Evolutionary conservation across 2,329 filamentous ascomycete species (phyloP).

Genomic region (Pyrenochaeta sp.): DNA sequence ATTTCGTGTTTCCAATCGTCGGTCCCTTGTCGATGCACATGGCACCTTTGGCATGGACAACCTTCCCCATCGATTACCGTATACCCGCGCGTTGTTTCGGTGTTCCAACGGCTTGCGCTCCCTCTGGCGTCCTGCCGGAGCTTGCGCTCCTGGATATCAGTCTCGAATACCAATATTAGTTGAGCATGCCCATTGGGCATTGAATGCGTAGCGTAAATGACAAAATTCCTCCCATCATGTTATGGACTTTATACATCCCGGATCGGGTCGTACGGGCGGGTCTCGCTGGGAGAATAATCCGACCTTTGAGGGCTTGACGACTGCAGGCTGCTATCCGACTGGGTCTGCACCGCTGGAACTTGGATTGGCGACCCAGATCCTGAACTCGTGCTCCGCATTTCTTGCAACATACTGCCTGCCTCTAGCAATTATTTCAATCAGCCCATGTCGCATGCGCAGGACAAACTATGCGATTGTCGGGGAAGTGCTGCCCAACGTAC

Average conservation of each 20-base stretch:
- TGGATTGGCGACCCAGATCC: conserved; percentile 35
- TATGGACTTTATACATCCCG: conserved; percentile 40
- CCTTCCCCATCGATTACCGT: conserved; percentile 6
- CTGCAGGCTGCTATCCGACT: conserved; percentile 36
- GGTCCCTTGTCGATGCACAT: not conserved
- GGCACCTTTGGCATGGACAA: conserved; percentile 3
- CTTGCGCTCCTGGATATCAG: conserved; percentile 27
- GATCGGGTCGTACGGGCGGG: conserved; percentile 46
- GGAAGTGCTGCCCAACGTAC: conserved; percentile 38
- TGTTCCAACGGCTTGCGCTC: conserved; percentile 7
- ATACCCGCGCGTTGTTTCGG: conserved; percentile 8
- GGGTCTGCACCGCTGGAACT: conserved; percentile 33
- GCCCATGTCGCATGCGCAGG: conserved; percentile 32
- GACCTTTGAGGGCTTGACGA: conserved; percentile 40
- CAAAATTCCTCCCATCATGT: conserved; percentile 23
- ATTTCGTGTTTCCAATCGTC: conserved; percentile 11
- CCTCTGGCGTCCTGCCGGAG: conserved; percentile 9
- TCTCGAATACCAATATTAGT: conserved; percentile 22
- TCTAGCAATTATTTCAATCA: conserved; percentile 42
- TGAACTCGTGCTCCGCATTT: conserved; percentile 36
- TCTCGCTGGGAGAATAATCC: conserved; percentile 44
- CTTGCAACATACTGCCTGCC: conserved; percentile 46
- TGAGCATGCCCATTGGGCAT: conserved; percentile 17
- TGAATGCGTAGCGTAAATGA: conserved; percentile 23
- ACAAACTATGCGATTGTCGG: conserved; percentile 24